Evolutionary conservation across 2,329 filamentous ascomycete species (phyloP), one percentile per base, ranked within the genome.

Genomic region (Kalmusia sp.): DNA sequence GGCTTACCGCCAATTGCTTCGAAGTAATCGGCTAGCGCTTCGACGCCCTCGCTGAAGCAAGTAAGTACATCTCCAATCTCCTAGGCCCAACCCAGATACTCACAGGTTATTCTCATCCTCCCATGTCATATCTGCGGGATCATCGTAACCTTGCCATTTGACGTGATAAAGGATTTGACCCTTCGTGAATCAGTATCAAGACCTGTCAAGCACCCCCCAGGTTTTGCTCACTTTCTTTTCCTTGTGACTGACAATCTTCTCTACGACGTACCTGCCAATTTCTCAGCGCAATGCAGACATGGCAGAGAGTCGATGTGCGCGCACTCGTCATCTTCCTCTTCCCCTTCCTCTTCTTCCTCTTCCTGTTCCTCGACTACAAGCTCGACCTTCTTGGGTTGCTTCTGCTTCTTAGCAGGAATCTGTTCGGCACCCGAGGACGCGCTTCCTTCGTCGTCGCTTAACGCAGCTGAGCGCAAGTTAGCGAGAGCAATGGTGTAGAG

Each of bases 101-200:
- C 73, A 87, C 84, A 91, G 77, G 62, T 92, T 93, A 9, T 86
- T 84, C 63, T 91, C 87, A 0, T 89, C 87, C 69, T 95, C 91
- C 90, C 90, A 93, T 0, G 91, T 95, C 65, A 84, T 76, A 61
- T 95, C 91, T 0, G 78, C 72, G 56, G 87, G 85, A 56, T 87
- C 83, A 0, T 90, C 84, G 57, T 88, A 95, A 3, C 90, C 90
- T 59, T 90, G 85, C 91, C 91, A 95, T 65, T 93, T 92, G 30
- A 95, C 89, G 46, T 88, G 81, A 66, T 89, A 92, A 40, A 81
- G 80, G 0, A 69, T 51, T 8, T 47, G 47, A 53, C 64, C 64
- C 65, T 68, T 43, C 8, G 24, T 12, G 15, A 22, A 41, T 64
- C 19, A 66, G 58, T 49, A 28, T 39, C 44, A 30, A n/a, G 27